Evolutionary conservation across 2,329 filamentous ascomycete species (phyloP), one percentile per base, ranked within the genome.

Genomic region (Pseudopithomyces maydicus): DNA sequence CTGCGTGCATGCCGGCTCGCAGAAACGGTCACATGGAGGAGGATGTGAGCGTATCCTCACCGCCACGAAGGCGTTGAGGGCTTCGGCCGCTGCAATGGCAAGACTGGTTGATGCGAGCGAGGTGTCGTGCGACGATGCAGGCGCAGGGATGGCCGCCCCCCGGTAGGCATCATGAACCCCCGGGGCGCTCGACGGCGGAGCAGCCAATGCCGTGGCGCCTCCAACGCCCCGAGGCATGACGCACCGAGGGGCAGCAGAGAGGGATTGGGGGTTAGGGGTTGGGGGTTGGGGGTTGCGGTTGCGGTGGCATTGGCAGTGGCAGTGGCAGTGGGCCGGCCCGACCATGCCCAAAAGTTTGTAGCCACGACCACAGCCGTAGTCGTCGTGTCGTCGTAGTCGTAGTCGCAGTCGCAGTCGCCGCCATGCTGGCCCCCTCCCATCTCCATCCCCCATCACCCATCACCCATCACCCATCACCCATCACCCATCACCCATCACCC

Each of bases 181-280:
- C 26, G 8, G 26, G 23, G 29, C 29, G 2, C 36, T 20, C 26
- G 26, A 29, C 26, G 26, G 26, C 26, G 26, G 26, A 29, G 47
- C 41, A 54, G 62, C 71, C 70, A 73, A 72, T 73, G 47, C 45
- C 20, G 22, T 15, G 23, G 7, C 43, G 43, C 26, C 14, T 17
- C 14, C 26, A 42, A 41, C 43, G 36, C 36, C 15, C 47, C 22
- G 36, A 26, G 36, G 22, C 19, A 51, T 51, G 48, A 51, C 48
- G 48, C 48, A 42, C 38, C 47, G 36, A 50, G 43, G 43, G 23
- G 26, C 5, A 8, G 26, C 4, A 8, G 26, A 8, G 8, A 29
- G 26, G 8, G 26, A 29, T 5, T 29, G 26, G 26, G 26, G 5
- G 8, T 4, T 29, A 8, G 26, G 26, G 8, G 26, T 8, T 29